These are phyloP conservation scores for Collybia nuda DNA, from an alignment of 768 basidiomycete genomes.

Conservation along the genomic window DNA sequence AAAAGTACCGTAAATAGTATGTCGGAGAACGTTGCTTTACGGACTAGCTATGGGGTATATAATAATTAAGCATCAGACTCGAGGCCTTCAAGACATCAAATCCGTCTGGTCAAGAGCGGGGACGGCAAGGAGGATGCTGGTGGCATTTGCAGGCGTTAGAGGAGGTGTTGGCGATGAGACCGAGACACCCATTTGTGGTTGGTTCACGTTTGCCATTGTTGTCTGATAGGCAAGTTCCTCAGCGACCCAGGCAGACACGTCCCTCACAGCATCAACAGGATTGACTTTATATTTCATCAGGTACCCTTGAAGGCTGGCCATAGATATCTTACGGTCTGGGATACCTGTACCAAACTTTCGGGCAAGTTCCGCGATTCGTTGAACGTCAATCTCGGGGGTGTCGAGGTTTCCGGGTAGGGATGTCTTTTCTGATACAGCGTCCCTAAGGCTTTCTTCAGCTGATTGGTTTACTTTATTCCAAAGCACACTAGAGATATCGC, in stretches of 20 bases:
- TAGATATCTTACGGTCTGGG: slow-evolving; percentile 46
- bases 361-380: slow-evolving; percentile 47
- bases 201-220: background rate
- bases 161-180: background rate
- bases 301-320: slow-evolving; percentile 56
- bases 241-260: slow-evolving; percentile 48
- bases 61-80: too few species aligned
- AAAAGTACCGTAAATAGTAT: too few species aligned
- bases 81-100: too few species aligned
- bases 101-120: too few species aligned
- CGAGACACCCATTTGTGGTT: background rate
- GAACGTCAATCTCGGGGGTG: background rate
- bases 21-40: too few species aligned
- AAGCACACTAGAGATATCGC: slow-evolving; percentile 20
- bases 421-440: slow-evolving; percentile 5
- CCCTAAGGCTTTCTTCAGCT: slow-evolving; percentile 4
- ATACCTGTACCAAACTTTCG: slow-evolving; percentile 53
- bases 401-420: background rate
- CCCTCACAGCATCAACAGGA: slow-evolving; percentile 54
- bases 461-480: slow-evolving; percentile 22
- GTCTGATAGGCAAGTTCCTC: slow-evolving; percentile 28
- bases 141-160: background rate
- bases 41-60: too few species aligned
- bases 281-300: slow-evolving; percentile 67
- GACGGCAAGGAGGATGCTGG: background rate